Conservation (phyloP, 163 green algal genomes). For the Chloromonas sp. region DNA sequence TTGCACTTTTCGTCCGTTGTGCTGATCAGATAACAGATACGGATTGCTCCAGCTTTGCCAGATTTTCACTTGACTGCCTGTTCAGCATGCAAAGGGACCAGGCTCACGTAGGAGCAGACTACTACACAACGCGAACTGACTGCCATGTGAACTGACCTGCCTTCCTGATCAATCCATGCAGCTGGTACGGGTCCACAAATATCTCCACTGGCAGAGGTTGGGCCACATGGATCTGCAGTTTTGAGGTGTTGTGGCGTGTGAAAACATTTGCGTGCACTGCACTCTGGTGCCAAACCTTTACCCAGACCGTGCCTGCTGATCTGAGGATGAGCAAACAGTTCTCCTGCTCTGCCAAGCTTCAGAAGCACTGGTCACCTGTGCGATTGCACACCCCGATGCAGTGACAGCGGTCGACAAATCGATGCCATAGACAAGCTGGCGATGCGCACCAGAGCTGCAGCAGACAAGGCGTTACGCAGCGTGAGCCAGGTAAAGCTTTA, state of each 20-base stretch:
- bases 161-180: background rate
- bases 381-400: background rate
- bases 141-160: too few relatives aligned
- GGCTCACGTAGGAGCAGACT: too few relatives aligned
- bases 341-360: background rate
- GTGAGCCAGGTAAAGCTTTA: too few relatives aligned
- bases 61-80: too few relatives aligned
- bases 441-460: background rate
- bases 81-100: too few relatives aligned
- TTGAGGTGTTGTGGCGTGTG: background rate
- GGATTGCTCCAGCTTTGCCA: too few relatives aligned
- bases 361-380: background rate
- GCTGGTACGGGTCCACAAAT: conserved; percentile 6
- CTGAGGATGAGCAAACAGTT: background rate
- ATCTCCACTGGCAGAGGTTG: conserved; percentile 1
- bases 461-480: background rate
- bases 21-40: too few relatives aligned
- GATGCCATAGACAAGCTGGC: background rate
- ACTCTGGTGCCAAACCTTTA: too few relatives aligned
- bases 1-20: too few relatives aligned
- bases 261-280: background rate
- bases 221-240: background rate
- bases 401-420: background rate
- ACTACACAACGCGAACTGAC: too few relatives aligned
- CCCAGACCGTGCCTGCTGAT: background rate